phyloP scores from a whole-genome alignment of 805 yeast genomes.

The Diddensiella transvaalensis region DNA sequence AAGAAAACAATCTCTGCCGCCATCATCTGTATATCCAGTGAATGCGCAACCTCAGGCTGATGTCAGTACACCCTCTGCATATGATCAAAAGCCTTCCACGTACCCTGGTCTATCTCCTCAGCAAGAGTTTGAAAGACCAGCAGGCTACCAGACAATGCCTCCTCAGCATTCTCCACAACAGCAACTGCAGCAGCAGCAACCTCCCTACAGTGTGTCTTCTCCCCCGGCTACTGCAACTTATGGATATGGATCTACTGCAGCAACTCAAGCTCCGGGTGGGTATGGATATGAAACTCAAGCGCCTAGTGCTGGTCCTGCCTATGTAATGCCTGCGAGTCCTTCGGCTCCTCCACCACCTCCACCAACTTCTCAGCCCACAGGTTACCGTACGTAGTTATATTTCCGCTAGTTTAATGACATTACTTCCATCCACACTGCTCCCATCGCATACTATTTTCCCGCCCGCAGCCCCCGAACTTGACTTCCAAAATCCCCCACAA shows the following conservation, averaged over 20 bases:
- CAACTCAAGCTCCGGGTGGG: too few relatives aligned
- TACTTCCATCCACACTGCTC: too few relatives aligned
- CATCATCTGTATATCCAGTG: not conserved
- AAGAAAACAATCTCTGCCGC: not conserved
- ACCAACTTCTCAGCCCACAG: constrained; percentile 2
- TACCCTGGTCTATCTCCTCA: constrained; percentile 2
- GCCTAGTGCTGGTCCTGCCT: too few relatives aligned
- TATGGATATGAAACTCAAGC: too few relatives aligned
- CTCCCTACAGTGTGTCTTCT: too few relatives aligned
- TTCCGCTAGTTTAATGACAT: too few relatives aligned
- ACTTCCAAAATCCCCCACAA: too few relatives aligned
- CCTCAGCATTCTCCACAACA: constrained; percentile 5
- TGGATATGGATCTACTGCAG: constrained; percentile 1
- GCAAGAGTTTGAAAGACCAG: not conserved
- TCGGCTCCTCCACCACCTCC: constrained; percentile 7
- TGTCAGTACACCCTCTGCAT: not conserved
- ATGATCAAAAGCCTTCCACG: not conserved
- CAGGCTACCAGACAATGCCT: constrained; percentile 1
- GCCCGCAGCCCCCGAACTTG: too few relatives aligned
- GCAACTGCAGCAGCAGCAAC: constrained; percentile 6
- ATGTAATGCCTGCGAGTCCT: not conserved
- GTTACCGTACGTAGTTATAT: too few relatives aligned
- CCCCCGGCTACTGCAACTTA: too few relatives aligned
- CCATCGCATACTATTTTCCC: too few relatives aligned
- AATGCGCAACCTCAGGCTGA: not conserved